Conservation (phyloP, 495 filamentous ascomycete genomes). For the Aspergillus mulundensis region DNA sequence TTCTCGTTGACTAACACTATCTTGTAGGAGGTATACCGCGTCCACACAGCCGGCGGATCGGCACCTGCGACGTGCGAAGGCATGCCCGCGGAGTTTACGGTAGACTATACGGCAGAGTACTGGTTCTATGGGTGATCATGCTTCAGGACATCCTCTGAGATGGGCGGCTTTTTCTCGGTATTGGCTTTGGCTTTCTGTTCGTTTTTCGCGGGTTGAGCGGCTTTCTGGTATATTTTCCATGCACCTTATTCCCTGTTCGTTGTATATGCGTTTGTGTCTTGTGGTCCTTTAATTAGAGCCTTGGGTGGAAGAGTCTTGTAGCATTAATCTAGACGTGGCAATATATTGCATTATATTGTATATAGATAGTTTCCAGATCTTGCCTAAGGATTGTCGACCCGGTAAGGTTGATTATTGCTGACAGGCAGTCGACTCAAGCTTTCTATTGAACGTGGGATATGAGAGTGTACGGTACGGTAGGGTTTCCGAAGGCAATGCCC, state of each 20-base stretch:
- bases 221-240: not conserved
- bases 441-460: too few species aligned
- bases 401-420: too few species aligned
- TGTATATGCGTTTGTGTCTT: not conserved
- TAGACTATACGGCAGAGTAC: constrained; percentile 67
- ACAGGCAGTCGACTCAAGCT: too few species aligned
- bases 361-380: too few species aligned
- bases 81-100: constrained; percentile 34
- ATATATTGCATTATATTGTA: not conserved
- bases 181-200: not conserved
- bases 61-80: constrained; percentile 45
- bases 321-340: not conserved
- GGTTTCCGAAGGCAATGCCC: too few species aligned
- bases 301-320: not conserved
- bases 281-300: not conserved
- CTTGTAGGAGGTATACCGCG: constrained; percentile 56
- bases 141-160: not conserved
- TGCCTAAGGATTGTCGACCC: too few species aligned
- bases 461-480: too few species aligned
- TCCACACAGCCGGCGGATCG: constrained; percentile 62
- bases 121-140: constrained; percentile 56
- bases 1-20: constrained; percentile 20
- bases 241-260: not conserved
- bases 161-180: constrained; percentile 5
- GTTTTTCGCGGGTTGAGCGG: not conserved